phyloP scores from a whole-genome alignment of 495 filamentous ascomycete genomes.

The Penicillium lividum region DNA sequence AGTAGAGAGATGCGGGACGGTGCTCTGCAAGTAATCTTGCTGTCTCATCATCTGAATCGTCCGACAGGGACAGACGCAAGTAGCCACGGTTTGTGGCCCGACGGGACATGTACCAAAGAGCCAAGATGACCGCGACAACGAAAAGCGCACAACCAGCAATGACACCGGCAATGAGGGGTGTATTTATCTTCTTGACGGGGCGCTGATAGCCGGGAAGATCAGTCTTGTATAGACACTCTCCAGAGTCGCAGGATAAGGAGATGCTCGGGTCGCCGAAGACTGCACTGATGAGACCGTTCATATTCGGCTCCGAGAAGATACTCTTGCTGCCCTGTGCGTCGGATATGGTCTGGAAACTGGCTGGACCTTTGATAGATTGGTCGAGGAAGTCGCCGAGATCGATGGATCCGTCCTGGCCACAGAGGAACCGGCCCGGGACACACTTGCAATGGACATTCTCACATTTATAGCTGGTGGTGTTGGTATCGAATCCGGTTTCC shows the following conservation, averaged over 20 bases:
- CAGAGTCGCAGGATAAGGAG: conserved; percentile 74
- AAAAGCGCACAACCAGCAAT: conserved; percentile 89
- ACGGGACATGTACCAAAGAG: conserved; percentile 87
- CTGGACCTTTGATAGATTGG: conserved; percentile 79
- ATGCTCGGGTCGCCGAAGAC: conserved; percentile 94
- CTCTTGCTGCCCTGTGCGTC: conserved; percentile 64
- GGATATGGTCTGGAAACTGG: conserved; percentile 72
- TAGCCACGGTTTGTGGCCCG: conserved; percentile 63
- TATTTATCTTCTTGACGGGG: conserved; percentile 94
- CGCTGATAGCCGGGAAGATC: conserved; percentile 89
- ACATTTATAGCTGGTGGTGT: conserved; percentile 82
- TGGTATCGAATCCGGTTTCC: conserved; percentile 67
- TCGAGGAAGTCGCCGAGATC: conserved; percentile 88
- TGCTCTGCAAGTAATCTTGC: conserved; percentile 86
- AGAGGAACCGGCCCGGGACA: conserved; percentile 88
- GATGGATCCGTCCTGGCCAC: conserved; percentile 85
- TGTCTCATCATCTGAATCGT: conserved; percentile 88
- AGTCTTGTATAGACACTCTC: conserved; percentile 89
- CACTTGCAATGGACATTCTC: conserved; percentile 83
- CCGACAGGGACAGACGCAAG: conserved; percentile 72
- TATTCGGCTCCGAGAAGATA: conserved; percentile 79
- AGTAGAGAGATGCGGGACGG: conserved; percentile 84
- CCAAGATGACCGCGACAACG: conserved; percentile 77
- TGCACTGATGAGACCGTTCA: conserved; percentile 82
- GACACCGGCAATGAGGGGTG: conserved; percentile 89